Percentiles rank a stretch among this genome's conserved stretches.
phyloP scores from a whole-genome alignment of 208 protist genomes.

The Leptomonas pyrrhocoris region DNA sequence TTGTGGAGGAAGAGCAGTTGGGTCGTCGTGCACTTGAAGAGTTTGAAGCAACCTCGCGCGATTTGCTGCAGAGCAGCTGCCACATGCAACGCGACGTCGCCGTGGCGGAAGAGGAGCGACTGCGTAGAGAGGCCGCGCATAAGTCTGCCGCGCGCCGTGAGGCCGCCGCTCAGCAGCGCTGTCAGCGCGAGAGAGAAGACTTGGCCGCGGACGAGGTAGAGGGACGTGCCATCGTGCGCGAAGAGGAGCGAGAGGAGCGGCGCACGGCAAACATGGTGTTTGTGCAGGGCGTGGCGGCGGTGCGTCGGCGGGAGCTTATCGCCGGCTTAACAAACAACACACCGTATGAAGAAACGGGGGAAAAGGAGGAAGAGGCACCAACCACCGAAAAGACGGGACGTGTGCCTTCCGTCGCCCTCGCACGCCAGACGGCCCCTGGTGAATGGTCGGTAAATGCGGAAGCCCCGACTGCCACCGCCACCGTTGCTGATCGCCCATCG shows the following conservation, averaged over 20 bases:
- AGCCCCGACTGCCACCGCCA: background rate
- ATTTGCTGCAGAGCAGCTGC: conserved; percentile 14
- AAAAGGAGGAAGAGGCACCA: conserved; percentile 1
- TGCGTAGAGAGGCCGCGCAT: background rate
- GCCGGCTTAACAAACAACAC: background rate
- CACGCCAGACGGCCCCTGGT: background rate
- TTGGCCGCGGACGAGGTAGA: conserved; percentile 49
- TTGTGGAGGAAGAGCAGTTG: conserved; percentile 30
- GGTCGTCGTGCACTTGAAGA: conserved; percentile 18
- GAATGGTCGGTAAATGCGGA: background rate
- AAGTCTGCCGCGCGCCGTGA: conserved; percentile 12
- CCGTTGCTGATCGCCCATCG: background rate
- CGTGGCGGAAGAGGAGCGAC: conserved; percentile 19
- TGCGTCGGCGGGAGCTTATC: conserved; percentile 16
- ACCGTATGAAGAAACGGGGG: background rate
- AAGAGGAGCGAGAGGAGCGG: conserved; percentile 50
- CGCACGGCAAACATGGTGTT: conserved; percentile 26
- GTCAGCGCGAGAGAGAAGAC: conserved; percentile 37
- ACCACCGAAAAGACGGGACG: background rate
- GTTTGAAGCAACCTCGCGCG: conserved; percentile 26
- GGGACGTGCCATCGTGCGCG: conserved; percentile 38
- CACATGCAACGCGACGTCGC: conserved; percentile 12
- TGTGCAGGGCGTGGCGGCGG: conserved; percentile 14
- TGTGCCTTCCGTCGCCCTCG: no score
- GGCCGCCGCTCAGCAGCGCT: conserved; percentile 17